Evolutionary conservation across 2,329 filamentous ascomycete species (phyloP), one percentile per base, ranked within the genome.

Genomic region (Colletotrichum sp.): DNA sequence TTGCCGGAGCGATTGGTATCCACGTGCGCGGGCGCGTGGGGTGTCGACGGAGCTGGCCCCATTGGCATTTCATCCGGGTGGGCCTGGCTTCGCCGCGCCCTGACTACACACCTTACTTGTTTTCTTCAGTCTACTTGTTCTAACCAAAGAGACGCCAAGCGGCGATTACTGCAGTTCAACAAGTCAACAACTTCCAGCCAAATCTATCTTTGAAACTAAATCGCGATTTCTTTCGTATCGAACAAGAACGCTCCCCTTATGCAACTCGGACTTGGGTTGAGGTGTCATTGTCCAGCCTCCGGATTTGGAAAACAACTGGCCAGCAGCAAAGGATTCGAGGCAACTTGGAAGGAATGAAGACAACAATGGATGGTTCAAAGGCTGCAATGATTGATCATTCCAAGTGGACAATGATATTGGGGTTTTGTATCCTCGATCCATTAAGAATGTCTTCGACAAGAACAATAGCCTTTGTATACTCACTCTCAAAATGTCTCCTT

Each of bases 11-110:
- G 26, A 59, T 12, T 65, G 21, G 43, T 69, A 59, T 48, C 70
- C 73, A 73, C 70, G 70, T 75, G 57, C 57, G 64, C 57, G 32
- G 64, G 48, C 34, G 71, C 63, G 55, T 75, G 69, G 61, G 55
- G 61, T 32, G 26, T 60, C 39, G 24, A 24, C 55, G 61, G 55
- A 67, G 55, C 61, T 67, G 52, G 18, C 36, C 28, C 63, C 63
- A 48, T 72, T 66, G 32, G 63, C 63, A 75, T 32, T 75, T 67
- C 72, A 67, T 30, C 72, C 63, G 69, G 63, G 72, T 75, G 72
- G 72, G 43, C n/a, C 63, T 48, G 63, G 18, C 52, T 30, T 57
- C 65, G 28, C 10, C 43, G 18, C 16, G 28, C 24, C 28, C 26
- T 28, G 15, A 34, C 43, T 36, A 24, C 30, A 24, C 30, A 36